phyloP scores from a whole-genome alignment of 139 green algal genomes.

The Coccomyxa sp. region DNA sequence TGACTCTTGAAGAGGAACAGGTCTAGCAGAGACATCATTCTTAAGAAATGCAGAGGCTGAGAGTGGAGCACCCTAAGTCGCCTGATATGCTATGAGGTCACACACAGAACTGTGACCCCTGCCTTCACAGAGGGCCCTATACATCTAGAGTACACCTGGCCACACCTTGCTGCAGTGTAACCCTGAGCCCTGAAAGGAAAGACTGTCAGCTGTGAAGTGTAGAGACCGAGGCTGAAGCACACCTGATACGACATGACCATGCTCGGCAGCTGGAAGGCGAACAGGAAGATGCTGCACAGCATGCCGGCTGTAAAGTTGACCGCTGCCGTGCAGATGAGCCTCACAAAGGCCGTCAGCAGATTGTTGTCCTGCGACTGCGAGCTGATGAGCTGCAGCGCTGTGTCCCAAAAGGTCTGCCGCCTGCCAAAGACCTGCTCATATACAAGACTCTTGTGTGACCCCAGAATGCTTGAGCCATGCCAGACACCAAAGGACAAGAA shows the following conservation, averaged over 20 bases:
- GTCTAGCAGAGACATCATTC: neutral
- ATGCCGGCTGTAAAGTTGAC: slow-evolving; percentile 13
- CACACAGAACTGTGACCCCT: no score
- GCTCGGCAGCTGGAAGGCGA: neutral
- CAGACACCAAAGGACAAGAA: no score
- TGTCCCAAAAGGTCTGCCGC: slow-evolving; percentile 6
- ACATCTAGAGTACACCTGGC: no score
- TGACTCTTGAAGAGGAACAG: neutral
- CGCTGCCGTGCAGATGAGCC: neutral
- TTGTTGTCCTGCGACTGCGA: neutral
- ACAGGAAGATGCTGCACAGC: neutral
- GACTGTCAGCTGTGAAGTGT: no score
- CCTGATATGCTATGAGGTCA: no score
- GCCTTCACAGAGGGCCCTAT: no score
- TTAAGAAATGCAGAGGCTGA: neutral
- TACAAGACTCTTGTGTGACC: neutral
- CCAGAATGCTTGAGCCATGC: neutral
- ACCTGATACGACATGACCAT: slow-evolving; percentile 2
- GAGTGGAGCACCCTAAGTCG: neutral
- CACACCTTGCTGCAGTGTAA: no score
- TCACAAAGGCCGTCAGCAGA: neutral
- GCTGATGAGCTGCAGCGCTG: neutral
- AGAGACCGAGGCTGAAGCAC: neutral
- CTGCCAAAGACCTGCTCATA: slow-evolving; percentile 4
- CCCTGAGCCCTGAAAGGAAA: no score